Base-by-base conservation (phyloP, 164 flowering plant genomes). In the Magnolia officinalis region DNA sequence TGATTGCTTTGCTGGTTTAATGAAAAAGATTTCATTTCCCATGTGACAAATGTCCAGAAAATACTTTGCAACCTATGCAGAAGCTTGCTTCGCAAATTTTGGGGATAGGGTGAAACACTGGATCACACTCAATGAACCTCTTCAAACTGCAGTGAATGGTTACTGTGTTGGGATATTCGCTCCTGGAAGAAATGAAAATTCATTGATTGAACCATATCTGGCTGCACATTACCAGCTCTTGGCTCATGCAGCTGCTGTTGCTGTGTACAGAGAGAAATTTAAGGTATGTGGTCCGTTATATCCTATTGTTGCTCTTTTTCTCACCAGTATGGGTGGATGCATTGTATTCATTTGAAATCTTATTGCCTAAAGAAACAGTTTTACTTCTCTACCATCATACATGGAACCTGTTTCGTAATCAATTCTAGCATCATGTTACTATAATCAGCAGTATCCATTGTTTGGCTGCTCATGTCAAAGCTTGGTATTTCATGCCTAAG, bases 61-160 rank as follows among this genome's bases (percentile, higher is more conserved):
- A 72, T 91, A 87, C 82, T 95, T 93, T 78, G 85, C 86, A 80
- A 80, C 83, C 66, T 95, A 95, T 83, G 96, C 98, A 61, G 96
- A 95, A 78, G 84, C 98, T 69, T 95, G 98, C 85, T 95, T 93
- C 82, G 86, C 89, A 74, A 85, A 80, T 72, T 95, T 92, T 87
- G 98, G 98, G 45, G 98, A 95, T 78, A 91, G 97, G 84, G 98
- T 95, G 58, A 93, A 95, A 85, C 83, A 87, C 74, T 95, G 98
- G 98, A 83, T 89, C 45, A 95, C 98, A 72, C 16, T 92, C 11
- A 95, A 95, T 78, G 98, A 93, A 82, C 97, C 97, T 63, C 92
- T 93, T 78, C 98, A 95, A 78, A 91, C 97, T 67, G 82, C 98
- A 0, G 86, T 95, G 23, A 90, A 92, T 82, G 98, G 98, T 61